Conservation (phyloP, 2,329 filamentous ascomycete genomes). For the Penicillium sclerotigenum region DNA sequence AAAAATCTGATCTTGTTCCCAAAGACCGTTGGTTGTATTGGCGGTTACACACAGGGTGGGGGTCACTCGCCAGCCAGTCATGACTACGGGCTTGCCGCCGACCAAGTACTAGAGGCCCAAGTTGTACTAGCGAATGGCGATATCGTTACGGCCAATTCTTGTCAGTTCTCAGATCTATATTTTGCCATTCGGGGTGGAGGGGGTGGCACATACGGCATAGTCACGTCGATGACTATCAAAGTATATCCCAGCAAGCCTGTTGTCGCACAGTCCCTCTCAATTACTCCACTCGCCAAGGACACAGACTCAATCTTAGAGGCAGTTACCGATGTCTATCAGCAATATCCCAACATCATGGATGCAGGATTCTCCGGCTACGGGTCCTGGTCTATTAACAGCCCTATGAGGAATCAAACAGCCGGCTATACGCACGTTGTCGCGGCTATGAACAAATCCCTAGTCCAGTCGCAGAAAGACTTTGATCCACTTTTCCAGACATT, state of each 20-base stretch:
- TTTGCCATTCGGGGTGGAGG: conserved; percentile 43
- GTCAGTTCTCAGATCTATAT: conserved; percentile 30
- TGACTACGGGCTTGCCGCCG: conserved; percentile 45
- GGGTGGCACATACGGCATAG: conserved; percentile 30
- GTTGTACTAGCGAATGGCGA: conserved; percentile 42
- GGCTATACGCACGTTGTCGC: conserved; percentile 18
- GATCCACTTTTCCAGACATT: no score
- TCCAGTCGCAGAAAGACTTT: no score
- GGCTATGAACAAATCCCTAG: conserved; percentile 7
- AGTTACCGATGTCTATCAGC: not conserved
- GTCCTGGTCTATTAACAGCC: conserved; percentile 4
- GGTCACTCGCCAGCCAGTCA: conserved; percentile 42
- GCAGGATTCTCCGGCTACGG: conserved; percentile 7
- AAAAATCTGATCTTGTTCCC: not conserved
- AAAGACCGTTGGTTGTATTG: conserved; percentile 23
- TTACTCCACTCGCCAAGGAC: conserved; percentile 8
- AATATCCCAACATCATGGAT: conserved; percentile 7
- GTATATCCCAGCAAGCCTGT: conserved; percentile 9
- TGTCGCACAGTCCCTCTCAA: conserved; percentile 9
- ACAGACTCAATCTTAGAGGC: not conserved
- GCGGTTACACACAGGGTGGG: conserved; percentile 43
- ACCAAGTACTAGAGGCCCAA: conserved; percentile 45
- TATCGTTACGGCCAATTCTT: conserved; percentile 35
- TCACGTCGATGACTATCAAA: conserved; percentile 24
- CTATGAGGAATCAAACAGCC: not conserved